Percentiles rank a stretch among this genome's conserved stretches.
Conservation (phyloP, 2,329 filamentous ascomycete species). For the Aureobasidium sp. region DNA sequence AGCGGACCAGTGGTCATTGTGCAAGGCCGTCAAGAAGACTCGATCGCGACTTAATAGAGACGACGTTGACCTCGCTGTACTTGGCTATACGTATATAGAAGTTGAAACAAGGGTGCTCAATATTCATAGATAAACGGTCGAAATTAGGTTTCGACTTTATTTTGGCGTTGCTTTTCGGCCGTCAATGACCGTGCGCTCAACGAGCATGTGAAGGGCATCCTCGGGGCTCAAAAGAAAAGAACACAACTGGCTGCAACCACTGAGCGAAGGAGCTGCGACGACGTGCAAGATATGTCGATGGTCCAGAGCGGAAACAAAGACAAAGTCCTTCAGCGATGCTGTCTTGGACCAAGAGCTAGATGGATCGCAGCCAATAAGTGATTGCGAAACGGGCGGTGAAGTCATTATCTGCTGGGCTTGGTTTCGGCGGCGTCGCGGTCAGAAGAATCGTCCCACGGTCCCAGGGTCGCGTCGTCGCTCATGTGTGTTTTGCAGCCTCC, state of each 20-base stretch:
- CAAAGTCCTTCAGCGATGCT: not conserved
- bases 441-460: slow-evolving; percentile 9
- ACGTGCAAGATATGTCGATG: not conserved
- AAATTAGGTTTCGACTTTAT: slow-evolving; percentile 2
- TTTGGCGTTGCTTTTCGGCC: not conserved
- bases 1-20: slow-evolving; percentile 18
- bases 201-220: slow-evolving; percentile 5
- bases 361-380: slow-evolving; percentile 1
- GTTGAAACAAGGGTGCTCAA: slow-evolving; percentile 7
- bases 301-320: not conserved
- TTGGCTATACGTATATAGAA: not conserved
- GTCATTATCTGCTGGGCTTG: slow-evolving; percentile 6
- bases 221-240: not conserved
- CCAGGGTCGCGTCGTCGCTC: not conserved
- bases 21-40: not conserved
- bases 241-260: not conserved
- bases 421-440: slow-evolving; percentile 14
- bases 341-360: not conserved
- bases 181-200: slow-evolving; percentile 2
- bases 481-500: not conserved
- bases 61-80: not conserved
- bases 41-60: not conserved
- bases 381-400: slow-evolving; percentile 9
- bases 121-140: slow-evolving; percentile 10
- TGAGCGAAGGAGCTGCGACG: not conserved